Evolutionary conservation across 352 stramenopile genomes (phyloP).

Genomic region (Phytophthora rubi): DNA sequence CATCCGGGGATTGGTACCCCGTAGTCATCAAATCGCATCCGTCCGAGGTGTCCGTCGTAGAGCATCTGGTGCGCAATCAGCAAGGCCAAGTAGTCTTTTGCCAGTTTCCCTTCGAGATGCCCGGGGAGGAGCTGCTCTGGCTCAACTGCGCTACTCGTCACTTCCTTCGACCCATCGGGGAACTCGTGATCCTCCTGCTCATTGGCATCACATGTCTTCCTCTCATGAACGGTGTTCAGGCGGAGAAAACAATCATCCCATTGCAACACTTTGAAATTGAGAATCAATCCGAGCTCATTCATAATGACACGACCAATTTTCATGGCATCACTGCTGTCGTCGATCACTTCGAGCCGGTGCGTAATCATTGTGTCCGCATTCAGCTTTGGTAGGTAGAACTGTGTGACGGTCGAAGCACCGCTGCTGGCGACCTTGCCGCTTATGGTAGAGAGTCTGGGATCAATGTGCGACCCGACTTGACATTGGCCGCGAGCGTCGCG

Average conservation of each 20-base stretch:
- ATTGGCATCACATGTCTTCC: neutral
- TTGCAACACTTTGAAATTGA: conserved; percentile 10
- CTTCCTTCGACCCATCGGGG: conserved; percentile 6
- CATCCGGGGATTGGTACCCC: neutral
- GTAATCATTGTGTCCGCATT: conserved; percentile 9
- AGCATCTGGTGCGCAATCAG: neutral
- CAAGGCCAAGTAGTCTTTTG: neutral
- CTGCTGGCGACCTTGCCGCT: conserved; percentile 2
- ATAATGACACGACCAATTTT: conserved; percentile 13
- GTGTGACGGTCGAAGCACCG: neutral
- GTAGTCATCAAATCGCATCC: conserved; percentile 14
- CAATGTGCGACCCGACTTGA: conserved; percentile 1
- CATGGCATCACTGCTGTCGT: conserved; percentile 12
- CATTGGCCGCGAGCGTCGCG: neutral
- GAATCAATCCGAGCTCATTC: conserved; percentile 7
- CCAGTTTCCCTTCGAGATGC: neutral
- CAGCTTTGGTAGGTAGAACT: neutral
- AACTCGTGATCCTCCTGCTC: conserved; percentile 3
- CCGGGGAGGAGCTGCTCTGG: conserved; percentile 3
- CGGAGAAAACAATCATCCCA: conserved; percentile 10
- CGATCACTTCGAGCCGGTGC: conserved; percentile 14
- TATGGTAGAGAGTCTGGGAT: conserved; percentile 5
- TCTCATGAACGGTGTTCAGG: conserved; percentile 1
- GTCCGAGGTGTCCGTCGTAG: conserved; percentile 14
- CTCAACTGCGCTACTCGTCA: neutral